Evolutionary conservation across 495 filamentous ascomycete genomes (phyloP), one percentile per base, ranked within the genome.

Genomic region (Xylaria telfairii): DNA sequence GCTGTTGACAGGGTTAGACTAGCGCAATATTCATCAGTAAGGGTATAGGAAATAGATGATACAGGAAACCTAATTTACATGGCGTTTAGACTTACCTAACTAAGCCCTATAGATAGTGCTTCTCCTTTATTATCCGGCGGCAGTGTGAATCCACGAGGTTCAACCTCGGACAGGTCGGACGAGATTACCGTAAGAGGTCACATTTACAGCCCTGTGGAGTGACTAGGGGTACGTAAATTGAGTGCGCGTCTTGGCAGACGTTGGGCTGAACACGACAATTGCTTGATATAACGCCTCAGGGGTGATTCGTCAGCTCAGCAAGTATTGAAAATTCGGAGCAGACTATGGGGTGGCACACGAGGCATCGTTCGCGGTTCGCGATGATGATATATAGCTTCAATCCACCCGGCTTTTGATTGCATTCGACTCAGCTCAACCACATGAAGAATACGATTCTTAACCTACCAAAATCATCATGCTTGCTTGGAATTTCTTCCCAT

Each of bases 241-340:
- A 7, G 53, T 56, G 53, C 53, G 53, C 53, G 53, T 30, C 53
- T 32, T 56, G 47, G 47, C 47, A n/a, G n/a, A n/a, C n/a, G n/a
- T n/a, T n/a, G n/a, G n/a, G 34, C 8, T 8, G 34, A 37, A 37
- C 34, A 3, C 34, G 34, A 37, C 8, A 37, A 37, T 37, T 37
- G 34, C 34, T 37, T 37, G 34, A 4, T 3, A 37, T 37, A 37
- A n/a, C 34, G 3, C 8, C 34, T 37, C 34, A 4, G 8, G 8
- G 19, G 24, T 26, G 47, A 21, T 12, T 53, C 47, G 47, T 53
- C 47, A 53, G 21, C 47, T 53, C 19, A 19, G 47, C 21, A 19
- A 19, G 34, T 37, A 8, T 37, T 37, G 34, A 37, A 37, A 37
- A 3, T 37, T 53, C 13, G 19, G 24, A 24, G 19, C 19, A 24